Base-by-base conservation (phyloP, 2,329 filamentous ascomycete species). In the Fusarium multiceps region DNA sequence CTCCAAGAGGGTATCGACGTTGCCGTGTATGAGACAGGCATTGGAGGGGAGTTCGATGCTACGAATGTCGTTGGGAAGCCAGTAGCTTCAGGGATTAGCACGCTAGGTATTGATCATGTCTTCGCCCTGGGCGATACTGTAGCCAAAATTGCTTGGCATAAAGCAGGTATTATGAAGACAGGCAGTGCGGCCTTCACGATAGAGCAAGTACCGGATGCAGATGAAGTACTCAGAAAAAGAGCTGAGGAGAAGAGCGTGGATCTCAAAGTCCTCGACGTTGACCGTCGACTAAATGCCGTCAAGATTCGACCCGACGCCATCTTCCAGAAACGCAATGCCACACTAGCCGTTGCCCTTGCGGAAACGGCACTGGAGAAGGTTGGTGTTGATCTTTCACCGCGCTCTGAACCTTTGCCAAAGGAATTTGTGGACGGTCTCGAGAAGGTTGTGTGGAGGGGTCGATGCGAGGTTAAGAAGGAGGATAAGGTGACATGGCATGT, bases 381-480 rank as follows among this genome's bases (percentile, higher is more conserved):
- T 6, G 81, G 82, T n/a, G 70, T 81, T 1, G 34, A 60, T 8
- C 76, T 81, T 28, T 65, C 63, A 0, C 41, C 69, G 0, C 69
- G 75, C 13, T 63, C 66, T 1, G 66, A 75, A 6, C 25, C 78
- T 6, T 80, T 95, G 6, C 88, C 92, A 0, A 77, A 80, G 13
- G 86, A 90, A 69, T 92, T 98, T 75, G 82, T 89, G 25, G 83
- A 87, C 16, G 96, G 94, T 0, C 82, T 99, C 3, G 90, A 95
- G 76, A 81, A 88, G 72, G 91, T 93, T 4, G 87, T 89, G 4
- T 92, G 94, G 82, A 87, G 93, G 42, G 96, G 95, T 6, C 87
- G 96, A 47, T 98, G 94, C 76, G 88, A 91, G 70, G 81, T 85
- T 42, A 88, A 86, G 73, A 71, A 79, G 6, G 86, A 89, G 65